Evolutionary conservation across 2,329 filamentous ascomycete genomes (phyloP).

Genomic region (Aspergillus fructus): DNA sequence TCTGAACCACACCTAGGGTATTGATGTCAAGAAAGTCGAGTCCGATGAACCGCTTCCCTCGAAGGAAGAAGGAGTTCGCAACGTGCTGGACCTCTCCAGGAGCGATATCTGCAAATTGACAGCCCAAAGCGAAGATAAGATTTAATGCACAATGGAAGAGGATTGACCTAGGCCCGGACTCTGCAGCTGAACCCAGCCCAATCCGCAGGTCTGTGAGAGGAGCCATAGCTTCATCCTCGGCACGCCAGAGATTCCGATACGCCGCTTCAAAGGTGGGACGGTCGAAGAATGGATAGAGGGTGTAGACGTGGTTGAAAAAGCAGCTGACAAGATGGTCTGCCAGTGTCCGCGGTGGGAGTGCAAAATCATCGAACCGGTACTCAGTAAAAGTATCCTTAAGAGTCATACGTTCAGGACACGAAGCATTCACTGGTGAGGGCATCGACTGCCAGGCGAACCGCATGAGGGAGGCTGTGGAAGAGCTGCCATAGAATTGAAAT

Average conservation of each 20-base stretch:
- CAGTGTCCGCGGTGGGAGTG: slow-evolving; percentile 41
- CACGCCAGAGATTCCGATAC: slow-evolving; percentile 42
- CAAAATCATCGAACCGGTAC: slow-evolving; percentile 32
- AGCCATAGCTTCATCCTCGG: slow-evolving; percentile 18
- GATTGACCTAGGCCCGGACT: slow-evolving; percentile 35
- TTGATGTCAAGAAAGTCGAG: slow-evolving; percentile 41
- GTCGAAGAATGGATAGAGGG: slow-evolving; percentile 48
- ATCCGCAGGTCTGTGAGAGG: slow-evolving; percentile 26
- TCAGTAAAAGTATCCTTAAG: slow-evolving; percentile 9
- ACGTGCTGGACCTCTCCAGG: slow-evolving; percentile 27
- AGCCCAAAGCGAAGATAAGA: slow-evolving; percentile 44
- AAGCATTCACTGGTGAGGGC: neutral
- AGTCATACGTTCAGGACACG: neutral
- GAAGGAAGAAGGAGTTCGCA: slow-evolving; percentile 35
- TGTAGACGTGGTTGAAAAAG: slow-evolving; percentile 43
- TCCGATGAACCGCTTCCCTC: slow-evolving; percentile 35
- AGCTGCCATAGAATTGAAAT: slow-evolving; percentile 7
- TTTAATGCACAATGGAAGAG: slow-evolving; percentile 47
- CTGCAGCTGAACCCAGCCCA: slow-evolving; percentile 34
- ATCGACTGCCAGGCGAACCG: slow-evolving; percentile 5
- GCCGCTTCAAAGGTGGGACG: slow-evolving; percentile 41
- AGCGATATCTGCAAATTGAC: slow-evolving; percentile 39
- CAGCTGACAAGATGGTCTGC: slow-evolving; percentile 43
- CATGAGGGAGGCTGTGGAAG: slow-evolving; percentile 8
- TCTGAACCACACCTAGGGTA: slow-evolving; percentile 43